Evolutionary conservation across 495 filamentous ascomycete species (phyloP).

Genomic region (Chaetomium fimeti): DNA sequence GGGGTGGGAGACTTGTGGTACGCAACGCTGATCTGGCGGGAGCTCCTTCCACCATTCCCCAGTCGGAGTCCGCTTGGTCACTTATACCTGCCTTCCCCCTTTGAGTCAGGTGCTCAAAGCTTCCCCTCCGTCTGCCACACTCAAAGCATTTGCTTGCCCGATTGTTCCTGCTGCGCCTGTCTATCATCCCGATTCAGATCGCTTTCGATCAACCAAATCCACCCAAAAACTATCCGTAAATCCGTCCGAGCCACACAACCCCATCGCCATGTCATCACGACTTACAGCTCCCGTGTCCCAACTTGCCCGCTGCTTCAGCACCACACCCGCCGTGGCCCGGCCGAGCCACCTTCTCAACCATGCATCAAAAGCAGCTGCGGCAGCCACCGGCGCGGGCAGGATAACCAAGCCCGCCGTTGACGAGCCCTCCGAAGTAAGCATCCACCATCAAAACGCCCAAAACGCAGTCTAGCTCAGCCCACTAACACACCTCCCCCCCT

Average conservation of each 20-base stretch:
- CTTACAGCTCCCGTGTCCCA: slow-evolving; percentile 45
- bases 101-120: slow-evolving; percentile 9
- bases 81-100: slow-evolving; percentile 27
- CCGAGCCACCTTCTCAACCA: slow-evolving; percentile 40
- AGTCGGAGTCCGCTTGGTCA: slow-evolving; percentile 26
- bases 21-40: slow-evolving; percentile 16
- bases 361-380: slow-evolving; percentile 31
- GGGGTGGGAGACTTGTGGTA: not conserved
- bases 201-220: not conserved
- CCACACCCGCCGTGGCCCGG: slow-evolving; percentile 36
- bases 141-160: not conserved
- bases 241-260: not conserved
- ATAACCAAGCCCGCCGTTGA: slow-evolving; percentile 22
- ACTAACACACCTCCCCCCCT: not conserved
- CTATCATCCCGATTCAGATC: not conserved
- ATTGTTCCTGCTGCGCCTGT: not conserved
- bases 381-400: slow-evolving; percentile 30
- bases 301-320: slow-evolving; percentile 47
- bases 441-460: not conserved
- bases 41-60: slow-evolving; percentile 10
- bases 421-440: slow-evolving; percentile 29
- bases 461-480: too few relatives aligned
- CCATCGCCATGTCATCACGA: slow-evolving; percentile 39
- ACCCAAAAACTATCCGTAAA: slow-evolving; percentile 6
- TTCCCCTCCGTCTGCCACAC: slow-evolving; percentile 15